Base-by-base conservation (phyloP, 306 rosid genomes). In the Prunus mira region DNA sequence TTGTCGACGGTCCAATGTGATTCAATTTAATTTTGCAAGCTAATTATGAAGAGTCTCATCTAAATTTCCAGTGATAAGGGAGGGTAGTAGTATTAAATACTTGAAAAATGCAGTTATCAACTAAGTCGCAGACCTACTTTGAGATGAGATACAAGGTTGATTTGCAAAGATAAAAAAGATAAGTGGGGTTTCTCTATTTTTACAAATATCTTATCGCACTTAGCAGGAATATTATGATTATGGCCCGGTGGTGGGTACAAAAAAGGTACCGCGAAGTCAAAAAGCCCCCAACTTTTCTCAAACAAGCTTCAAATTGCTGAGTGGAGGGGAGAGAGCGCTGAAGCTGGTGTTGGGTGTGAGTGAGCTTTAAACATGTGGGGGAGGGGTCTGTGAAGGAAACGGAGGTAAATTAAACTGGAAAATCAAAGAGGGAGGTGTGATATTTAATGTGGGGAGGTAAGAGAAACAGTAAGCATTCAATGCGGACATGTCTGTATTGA, bases 381-480 rank as follows among this genome's bases (percentile, higher is more conserved):
- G 62, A 50, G 8, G 18, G 46, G 49, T 32, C 38, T 38, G 43
- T 38, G 43, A 38, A 38, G 9, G 43, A 38, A 38, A 6, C 9
- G 67, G 49, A 66, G 51, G 83, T 38, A 38, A 78, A 75, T 58
- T 63, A 61, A 72, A 67, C 69, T 55, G 74, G 81, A 51, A 76
- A 77, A 68, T 61, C 38, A 49, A n/a, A 49, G n/a, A 17, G 66
- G 27, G 79, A 18, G 67, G 79, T 61, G 67, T 41, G 14, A 11
- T 8, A 13, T 13, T 63, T 78, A 78, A 81, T 65, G 84, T 76
- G 66, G 75, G 81, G 81, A 72, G 62, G 82, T 67, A 79, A 62
- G 77, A 68, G 85, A 86, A 67, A 15, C 66, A 54, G 67, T 34
- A 49, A 65, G 84, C 86, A 86, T 81, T 86, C 60, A 84, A 86